phyloP scores from a whole-genome alignment of 305 asterid genomes.

The Striga hermonthica region DNA sequence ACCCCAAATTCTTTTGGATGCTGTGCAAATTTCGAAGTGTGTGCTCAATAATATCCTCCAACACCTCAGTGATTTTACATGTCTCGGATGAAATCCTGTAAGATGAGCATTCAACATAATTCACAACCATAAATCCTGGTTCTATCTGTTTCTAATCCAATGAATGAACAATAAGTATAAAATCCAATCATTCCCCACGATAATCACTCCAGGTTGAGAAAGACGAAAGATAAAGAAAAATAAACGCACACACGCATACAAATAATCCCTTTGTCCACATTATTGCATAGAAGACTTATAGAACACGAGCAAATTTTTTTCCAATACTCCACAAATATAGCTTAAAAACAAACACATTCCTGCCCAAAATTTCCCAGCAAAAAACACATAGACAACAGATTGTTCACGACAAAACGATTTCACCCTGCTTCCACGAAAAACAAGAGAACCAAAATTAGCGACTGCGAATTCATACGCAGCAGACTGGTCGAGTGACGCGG shows the following conservation, averaged over 20 bases:
- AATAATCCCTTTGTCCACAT: neutral
- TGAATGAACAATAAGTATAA: neutral
- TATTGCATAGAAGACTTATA: neutral
- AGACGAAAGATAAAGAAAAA: neutral
- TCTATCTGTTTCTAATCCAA: slow-evolving; percentile 16
- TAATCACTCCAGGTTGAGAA: neutral
- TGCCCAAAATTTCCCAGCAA: slow-evolving; percentile 1
- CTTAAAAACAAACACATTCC: slow-evolving; percentile 1
- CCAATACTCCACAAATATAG: neutral
- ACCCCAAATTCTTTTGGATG: slow-evolving; percentile 72
- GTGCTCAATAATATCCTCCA: slow-evolving; percentile 83
- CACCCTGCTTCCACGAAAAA: neutral
- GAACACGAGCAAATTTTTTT: neutral
- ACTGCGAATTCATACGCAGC: slow-evolving; percentile 43
- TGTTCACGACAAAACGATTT: neutral
- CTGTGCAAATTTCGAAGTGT: slow-evolving; percentile 66
- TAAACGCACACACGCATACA: no score
- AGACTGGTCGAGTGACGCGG: slow-evolving; percentile 46
- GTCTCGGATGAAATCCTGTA: slow-evolving; percentile 61
- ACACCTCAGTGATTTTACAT: slow-evolving; percentile 45
- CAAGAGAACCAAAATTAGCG: neutral
- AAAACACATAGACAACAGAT: neutral
- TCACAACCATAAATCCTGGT: slow-evolving; percentile 13
- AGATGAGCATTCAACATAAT: slow-evolving; percentile 29
- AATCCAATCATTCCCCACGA: slow-evolving; percentile 18